Evolutionary conservation across 306 rosid species (phyloP).

Genomic region (Pyrus betulifolia): DNA sequence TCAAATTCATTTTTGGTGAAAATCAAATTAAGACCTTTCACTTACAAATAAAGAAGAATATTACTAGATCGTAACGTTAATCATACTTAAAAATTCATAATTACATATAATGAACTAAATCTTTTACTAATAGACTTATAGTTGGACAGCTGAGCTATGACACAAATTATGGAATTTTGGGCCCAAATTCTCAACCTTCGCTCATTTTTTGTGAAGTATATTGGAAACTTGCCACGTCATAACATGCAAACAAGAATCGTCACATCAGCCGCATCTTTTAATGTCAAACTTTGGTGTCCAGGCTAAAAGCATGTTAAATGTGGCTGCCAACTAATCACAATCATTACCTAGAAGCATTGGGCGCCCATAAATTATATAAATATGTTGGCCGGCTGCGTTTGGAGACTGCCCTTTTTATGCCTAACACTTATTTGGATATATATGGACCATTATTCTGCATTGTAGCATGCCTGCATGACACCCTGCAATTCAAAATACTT

Average conservation of each 20-base stretch:
- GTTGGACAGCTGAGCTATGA: background rate
- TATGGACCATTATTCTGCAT: too few species aligned
- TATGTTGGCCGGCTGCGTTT: background rate
- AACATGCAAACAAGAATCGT: background rate
- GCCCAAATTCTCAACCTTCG: background rate
- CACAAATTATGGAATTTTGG: background rate
- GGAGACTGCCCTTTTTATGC: background rate
- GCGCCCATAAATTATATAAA: background rate
- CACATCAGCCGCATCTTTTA: background rate
- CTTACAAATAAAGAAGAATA: too few species aligned
- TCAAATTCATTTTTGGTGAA: too few species aligned
- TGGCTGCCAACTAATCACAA: too few species aligned
- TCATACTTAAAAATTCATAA: too few species aligned
- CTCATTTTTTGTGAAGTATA: background rate
- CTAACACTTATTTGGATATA: too few species aligned
- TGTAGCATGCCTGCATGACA: background rate
- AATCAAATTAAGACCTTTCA: too few species aligned
- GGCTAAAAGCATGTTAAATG: background rate
- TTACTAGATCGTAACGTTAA: fast-evolving
- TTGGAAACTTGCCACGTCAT: background rate
- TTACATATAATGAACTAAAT: too few species aligned
- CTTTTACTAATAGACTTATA: too few species aligned
- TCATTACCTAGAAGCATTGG: background rate
- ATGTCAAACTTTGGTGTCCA: background rate
- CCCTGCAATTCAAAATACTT: background rate